phyloP scores from a whole-genome alignment of 2,329 filamentous ascomycete genomes.

The Exophiala dermatitidis region DNA sequence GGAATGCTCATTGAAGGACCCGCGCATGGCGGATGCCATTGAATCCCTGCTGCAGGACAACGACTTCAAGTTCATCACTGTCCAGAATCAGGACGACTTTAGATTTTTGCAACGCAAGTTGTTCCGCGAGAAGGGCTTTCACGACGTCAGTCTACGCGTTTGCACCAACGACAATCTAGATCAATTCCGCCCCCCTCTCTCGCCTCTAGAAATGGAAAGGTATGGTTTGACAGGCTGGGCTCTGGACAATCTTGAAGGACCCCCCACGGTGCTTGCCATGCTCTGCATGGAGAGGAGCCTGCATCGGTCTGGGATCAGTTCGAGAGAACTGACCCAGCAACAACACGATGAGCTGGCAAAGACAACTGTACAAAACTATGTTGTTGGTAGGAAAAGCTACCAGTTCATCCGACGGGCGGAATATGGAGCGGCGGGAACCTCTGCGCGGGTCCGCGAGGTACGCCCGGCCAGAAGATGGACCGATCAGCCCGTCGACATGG shows the following conservation, averaged over 20 bases:
- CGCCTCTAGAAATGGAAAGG: conserved; percentile 46
- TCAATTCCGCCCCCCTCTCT: conserved; percentile 50
- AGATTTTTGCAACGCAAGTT: conserved; percentile 62
- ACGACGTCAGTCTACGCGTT: conserved; percentile 62
- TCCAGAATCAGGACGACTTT: conserved; percentile 69
- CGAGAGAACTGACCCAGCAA: conserved; percentile 56
- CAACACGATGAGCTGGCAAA: conserved; percentile 61
- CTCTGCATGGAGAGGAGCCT: conserved; percentile 67
- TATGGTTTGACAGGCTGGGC: conserved; percentile 74
- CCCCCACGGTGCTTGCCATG: conserved; percentile 77
- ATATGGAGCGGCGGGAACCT: conserved; percentile 67
- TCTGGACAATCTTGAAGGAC: conserved; percentile 70
- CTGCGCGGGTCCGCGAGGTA: conserved; percentile 59
- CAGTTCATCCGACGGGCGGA: conserved; percentile 64
- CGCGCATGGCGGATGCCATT: conserved; percentile 55
- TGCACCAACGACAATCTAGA: conserved; percentile 39
- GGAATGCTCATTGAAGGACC: conserved; percentile 69
- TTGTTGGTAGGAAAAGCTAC: conserved; percentile 59
- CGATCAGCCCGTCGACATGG: conserved; percentile 62
- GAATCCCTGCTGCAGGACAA: conserved; percentile 50
- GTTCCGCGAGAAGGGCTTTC: conserved; percentile 56
- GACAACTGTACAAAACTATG: conserved; percentile 58
- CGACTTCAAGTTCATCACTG: conserved; percentile 60
- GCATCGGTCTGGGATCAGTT: conserved; percentile 60
- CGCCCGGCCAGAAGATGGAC: conserved; percentile 63